Percentiles rank a stretch among this genome's conserved stretches.
phyloP scores from a whole-genome alignment of 495 filamentous ascomycete species.

The Friedmanniomyces simplex region DNA sequence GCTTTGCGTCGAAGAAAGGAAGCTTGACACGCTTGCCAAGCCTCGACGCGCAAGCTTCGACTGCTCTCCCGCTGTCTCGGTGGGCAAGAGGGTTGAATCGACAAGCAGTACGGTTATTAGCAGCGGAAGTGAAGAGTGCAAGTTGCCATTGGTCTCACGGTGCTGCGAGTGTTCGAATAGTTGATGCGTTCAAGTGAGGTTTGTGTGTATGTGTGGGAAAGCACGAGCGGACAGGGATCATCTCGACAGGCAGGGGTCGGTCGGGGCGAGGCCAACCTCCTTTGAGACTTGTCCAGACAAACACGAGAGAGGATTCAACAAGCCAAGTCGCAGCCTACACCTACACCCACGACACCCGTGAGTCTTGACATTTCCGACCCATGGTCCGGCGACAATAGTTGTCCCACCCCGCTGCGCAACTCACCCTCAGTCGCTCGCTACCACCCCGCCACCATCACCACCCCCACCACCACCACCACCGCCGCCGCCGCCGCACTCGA shows the following conservation, averaged over 20 bases:
- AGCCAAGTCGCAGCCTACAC: not conserved
- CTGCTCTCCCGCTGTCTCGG: too few relatives aligned
- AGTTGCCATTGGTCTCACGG: too few relatives aligned
- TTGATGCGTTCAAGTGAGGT: too few relatives aligned
- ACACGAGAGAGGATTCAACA: not conserved
- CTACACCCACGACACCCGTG: not conserved
- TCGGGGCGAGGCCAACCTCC: not conserved
- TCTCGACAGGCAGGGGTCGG: too few relatives aligned
- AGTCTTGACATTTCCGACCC: not conserved
- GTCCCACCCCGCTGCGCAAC: not conserved
- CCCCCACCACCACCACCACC: not conserved
- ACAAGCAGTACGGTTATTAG: too few relatives aligned
- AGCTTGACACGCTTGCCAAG: not conserved
- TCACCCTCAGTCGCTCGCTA: slow-evolving; percentile 11
- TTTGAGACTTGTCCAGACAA: not conserved
- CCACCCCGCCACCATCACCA: too few relatives aligned
- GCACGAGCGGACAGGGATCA: not conserved
- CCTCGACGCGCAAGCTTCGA: not conserved
- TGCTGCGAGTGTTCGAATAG: too few relatives aligned
- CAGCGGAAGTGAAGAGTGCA: too few relatives aligned
- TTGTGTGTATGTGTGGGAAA: not conserved
- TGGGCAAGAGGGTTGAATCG: too few relatives aligned
- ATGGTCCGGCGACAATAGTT: too few relatives aligned
- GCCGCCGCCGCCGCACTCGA: too few relatives aligned
- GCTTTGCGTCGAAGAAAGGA: not conserved